Evolutionary conservation across 1,284 basidiomycete genomes (phyloP).

Genomic region (Ustilago xerochloae): DNA sequence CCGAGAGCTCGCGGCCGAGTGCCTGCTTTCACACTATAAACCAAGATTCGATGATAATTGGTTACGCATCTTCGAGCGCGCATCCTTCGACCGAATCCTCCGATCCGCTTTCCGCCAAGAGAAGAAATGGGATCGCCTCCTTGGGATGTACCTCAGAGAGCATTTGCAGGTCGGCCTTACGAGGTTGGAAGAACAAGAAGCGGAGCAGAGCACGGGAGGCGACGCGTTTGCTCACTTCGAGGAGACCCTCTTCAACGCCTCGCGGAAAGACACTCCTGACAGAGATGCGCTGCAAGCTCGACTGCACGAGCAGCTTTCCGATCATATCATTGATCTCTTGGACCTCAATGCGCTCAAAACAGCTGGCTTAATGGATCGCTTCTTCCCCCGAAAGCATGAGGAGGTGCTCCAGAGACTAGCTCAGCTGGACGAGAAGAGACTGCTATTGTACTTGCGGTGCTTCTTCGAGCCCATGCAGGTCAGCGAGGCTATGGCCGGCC

Average conservation of each 20-base stretch:
- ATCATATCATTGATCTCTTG: conserved; percentile 71
- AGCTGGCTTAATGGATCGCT: conserved; percentile 79
- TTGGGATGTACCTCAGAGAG: conserved; percentile 32
- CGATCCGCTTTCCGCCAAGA: conserved; percentile 82
- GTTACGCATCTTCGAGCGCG: conserved; percentile 78
- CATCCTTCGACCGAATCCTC: conserved; percentile 90
- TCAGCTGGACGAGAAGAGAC: conserved; percentile 71
- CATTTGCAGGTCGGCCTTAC: conserved; percentile 18
- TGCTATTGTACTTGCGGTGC: conserved; percentile 81
- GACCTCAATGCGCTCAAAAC: conserved; percentile 76
- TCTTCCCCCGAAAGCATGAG: conserved; percentile 74
- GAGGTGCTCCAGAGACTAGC: conserved; percentile 68
- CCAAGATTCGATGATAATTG: conserved; percentile 81
- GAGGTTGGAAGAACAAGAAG: neutral
- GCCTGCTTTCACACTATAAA: conserved; percentile 89
- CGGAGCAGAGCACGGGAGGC: neutral
- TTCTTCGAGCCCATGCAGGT: conserved; percentile 75
- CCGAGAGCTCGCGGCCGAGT: conserved; percentile 93
- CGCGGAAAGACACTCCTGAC: conserved; percentile 9
- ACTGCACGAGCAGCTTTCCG: conserved; percentile 47
- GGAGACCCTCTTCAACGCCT: conserved; percentile 42
- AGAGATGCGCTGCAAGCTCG: conserved; percentile 10
- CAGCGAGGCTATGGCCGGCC: conserved; percentile 68
- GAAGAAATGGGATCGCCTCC: conserved; percentile 75
- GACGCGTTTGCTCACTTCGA: conserved; percentile 46